Evolutionary conservation across 1,284 basidiomycete species (phyloP).

Genomic region (Pterulicium gracile): DNA sequence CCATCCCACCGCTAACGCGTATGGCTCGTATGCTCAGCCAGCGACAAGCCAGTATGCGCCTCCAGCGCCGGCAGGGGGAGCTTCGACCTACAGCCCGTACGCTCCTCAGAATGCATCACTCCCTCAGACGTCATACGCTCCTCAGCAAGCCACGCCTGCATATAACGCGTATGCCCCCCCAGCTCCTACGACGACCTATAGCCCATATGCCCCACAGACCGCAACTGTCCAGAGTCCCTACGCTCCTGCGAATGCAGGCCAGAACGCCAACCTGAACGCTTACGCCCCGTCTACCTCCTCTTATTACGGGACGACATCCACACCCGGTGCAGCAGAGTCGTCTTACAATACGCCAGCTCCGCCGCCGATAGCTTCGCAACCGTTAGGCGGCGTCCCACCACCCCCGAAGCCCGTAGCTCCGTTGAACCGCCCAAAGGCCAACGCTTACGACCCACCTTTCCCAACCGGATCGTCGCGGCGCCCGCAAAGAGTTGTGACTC

Average conservation of each 20-base stretch:
- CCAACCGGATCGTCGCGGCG: slow-evolving; percentile 39
- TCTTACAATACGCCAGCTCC: slow-evolving; percentile 16
- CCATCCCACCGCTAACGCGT: slow-evolving; percentile 2
- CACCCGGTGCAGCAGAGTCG: slow-evolving; percentile 9
- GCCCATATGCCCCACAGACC: background rate
- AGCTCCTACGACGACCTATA: background rate
- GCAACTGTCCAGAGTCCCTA: background rate
- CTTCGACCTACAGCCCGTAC: too few relatives aligned
- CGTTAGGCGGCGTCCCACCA: slow-evolving; percentile 14
- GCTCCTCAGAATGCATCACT: background rate
- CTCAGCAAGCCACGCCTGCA: background rate
- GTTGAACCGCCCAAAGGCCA: slow-evolving; percentile 51
- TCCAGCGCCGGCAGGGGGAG: slow-evolving; percentile 1
- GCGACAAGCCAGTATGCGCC: background rate
- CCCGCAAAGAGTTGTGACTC: slow-evolving; percentile 17
- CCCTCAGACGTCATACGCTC: slow-evolving; percentile 6
- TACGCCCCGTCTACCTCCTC: background rate
- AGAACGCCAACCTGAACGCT: background rate
- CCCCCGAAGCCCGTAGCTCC: slow-evolving; percentile 23
- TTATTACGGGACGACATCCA: background rate
- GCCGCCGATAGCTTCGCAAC: background rate
- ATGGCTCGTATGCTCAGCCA: background rate
- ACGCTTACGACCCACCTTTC: slow-evolving; percentile 76
- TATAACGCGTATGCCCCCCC: background rate
- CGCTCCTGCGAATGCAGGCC: background rate